A percentile compares a stretch with the other conserved stretches of the same genome.
These are phyloP conservation scores for Hypoxylon cercidicola DNA, from an alignment of 495 filamentous ascomycete genomes.

Conservation along the genomic window DNA sequence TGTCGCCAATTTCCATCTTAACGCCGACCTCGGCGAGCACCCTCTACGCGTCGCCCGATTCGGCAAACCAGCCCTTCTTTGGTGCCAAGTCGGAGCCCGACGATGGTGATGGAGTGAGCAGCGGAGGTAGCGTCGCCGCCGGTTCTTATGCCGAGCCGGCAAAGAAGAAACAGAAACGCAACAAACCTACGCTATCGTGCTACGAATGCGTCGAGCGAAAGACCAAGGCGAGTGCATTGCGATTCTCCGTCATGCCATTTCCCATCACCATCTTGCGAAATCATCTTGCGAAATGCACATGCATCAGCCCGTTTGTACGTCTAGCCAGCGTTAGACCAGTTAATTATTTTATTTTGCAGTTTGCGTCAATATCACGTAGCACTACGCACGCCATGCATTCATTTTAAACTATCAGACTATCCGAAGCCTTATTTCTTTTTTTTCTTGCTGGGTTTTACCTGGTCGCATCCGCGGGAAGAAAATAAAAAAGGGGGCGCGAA, in stretches of 20 bases:
- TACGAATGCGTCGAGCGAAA: conserved; percentile 77
- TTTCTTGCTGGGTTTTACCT: neutral
- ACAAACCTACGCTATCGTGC: conserved; percentile 79
- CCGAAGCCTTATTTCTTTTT: neutral
- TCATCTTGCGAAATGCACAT: conserved; percentile 5
- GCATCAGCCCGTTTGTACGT: conserved; percentile 9
- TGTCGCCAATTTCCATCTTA: conserved; percentile 42
- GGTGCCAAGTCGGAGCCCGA: conserved; percentile 48
- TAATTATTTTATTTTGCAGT: conserved; percentile 18
- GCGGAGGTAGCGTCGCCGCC: conserved; percentile 44
- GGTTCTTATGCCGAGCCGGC: conserved; percentile 46
- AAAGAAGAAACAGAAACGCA: conserved; percentile 75
- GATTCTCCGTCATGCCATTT: neutral
- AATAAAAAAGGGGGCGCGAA: too few species aligned
- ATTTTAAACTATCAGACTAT: neutral
- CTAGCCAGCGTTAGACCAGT: conserved; percentile 30
- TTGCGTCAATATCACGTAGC: conserved; percentile 51
- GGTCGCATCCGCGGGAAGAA: too few species aligned
- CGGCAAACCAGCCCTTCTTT: conserved; percentile 40
- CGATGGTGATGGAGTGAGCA: conserved; percentile 40
- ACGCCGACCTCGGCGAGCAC: conserved; percentile 51
- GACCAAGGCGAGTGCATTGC: conserved; percentile 65
- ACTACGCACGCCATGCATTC: conserved; percentile 42
- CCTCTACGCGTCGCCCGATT: conserved; percentile 54
- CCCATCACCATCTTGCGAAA: conserved; percentile 4